phyloP scores from a whole-genome alignment of 176 grass and related monocot species.

The Ampelocalamus luodianensis region DNA sequence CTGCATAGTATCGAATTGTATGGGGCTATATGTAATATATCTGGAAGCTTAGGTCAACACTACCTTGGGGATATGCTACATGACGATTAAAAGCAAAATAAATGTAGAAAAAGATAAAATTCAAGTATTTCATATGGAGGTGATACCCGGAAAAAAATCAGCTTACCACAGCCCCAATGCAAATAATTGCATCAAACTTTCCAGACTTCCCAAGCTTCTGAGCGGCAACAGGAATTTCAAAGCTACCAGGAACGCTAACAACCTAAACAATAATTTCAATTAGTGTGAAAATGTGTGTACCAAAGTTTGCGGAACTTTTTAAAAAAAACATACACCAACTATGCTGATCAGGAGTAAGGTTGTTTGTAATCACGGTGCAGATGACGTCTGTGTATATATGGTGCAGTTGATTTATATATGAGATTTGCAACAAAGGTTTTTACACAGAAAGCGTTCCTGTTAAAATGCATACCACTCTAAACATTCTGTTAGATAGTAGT shows the following conservation, averaged over 20 bases:
- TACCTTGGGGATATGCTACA: not conserved
- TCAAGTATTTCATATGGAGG: not conserved
- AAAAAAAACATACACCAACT: not conserved
- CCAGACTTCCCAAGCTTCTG: slow-evolving; percentile 91
- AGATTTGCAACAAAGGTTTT: not conserved
- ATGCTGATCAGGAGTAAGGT: not conserved
- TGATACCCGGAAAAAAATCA: not conserved
- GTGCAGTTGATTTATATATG: not conserved
- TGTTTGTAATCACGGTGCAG: not conserved
- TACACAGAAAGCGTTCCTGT: slow-evolving; percentile 11
- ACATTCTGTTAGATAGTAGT: not conserved
- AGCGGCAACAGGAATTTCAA: slow-evolving; percentile 90
- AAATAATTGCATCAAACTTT: slow-evolving; percentile 84
- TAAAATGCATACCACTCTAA: not conserved
- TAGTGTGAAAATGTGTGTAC: not conserved
- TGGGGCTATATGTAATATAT: not conserved
- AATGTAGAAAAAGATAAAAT: not conserved
- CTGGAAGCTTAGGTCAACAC: not conserved
- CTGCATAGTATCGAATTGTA: not conserved
- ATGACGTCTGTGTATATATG: not conserved
- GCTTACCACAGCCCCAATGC: slow-evolving; percentile 97
- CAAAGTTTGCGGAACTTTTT: not conserved
- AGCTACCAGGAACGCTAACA: slow-evolving; percentile 94
- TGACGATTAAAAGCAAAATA: slow-evolving; percentile 25
- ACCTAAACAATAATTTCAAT: slow-evolving; percentile 57